Conservation (phyloP, 2,329 filamentous ascomycete genomes). For the Neopestalotiopsis clavispora region DNA sequence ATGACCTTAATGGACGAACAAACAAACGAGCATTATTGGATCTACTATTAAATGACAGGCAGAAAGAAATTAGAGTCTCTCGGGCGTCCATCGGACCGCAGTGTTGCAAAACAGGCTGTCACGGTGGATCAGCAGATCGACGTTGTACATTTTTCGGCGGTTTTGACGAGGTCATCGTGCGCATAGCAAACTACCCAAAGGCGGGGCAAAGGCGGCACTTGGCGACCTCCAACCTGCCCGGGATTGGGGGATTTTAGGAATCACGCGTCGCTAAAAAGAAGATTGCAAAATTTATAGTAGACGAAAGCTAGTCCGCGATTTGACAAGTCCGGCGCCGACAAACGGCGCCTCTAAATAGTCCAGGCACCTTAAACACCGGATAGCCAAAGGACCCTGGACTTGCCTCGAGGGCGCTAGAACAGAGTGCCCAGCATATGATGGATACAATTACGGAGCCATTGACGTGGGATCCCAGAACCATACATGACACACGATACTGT, state of each 20-base stretch:
- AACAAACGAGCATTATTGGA: not conserved
- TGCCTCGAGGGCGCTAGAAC: not conserved
- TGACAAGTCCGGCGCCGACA: not conserved
- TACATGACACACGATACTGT: not conserved
- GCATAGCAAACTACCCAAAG: not conserved
- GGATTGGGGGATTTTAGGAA: not conserved
- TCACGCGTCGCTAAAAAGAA: slow-evolving; percentile 11
- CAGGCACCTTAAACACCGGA: not conserved
- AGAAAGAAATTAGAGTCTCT: not conserved
- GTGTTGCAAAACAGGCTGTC: not conserved
- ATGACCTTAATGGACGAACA: not conserved
- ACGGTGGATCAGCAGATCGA: slow-evolving; percentile 2
- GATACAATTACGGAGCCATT: slow-evolving; percentile 1
- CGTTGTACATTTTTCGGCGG: slow-evolving; percentile 9
- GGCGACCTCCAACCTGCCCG: not conserved
- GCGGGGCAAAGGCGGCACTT: not conserved
- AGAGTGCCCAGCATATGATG: not conserved
- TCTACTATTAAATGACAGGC: too few species aligned
- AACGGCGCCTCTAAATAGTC: not conserved
- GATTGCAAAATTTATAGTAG: slow-evolving; percentile 1
- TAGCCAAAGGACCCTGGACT: not conserved
- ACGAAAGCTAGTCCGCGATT: not conserved
- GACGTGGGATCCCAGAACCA: not conserved
- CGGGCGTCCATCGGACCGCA: slow-evolving; percentile 2
- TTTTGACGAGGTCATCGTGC: not conserved